Evolutionary conservation across 2,329 filamentous ascomycete species (phyloP), one percentile per base, ranked within the genome.

Genomic region (Cladophialophora chaetospira): DNA sequence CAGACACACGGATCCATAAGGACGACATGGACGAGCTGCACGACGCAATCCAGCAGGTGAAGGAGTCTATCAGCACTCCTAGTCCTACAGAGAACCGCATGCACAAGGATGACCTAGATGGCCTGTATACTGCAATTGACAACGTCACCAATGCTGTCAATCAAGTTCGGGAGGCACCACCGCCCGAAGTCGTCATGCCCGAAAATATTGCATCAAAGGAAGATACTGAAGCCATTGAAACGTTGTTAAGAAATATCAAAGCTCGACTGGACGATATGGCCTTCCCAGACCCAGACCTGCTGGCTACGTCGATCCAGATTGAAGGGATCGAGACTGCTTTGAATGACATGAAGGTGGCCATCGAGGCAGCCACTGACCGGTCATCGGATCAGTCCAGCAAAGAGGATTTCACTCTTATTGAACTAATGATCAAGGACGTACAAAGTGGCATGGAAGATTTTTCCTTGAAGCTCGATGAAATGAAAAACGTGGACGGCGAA

Each of bases 201-300:
- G 78, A 81, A 45, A 84, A 85, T 33, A 71, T 79, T 2, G 86
- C 88, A 4, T 85, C 80, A 28, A 89, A 89, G 69, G 91, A 96
- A 63, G 92, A 97, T 65, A 89, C 92, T 0, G 85, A 93, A 60
- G 91, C 91, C 9, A 92, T 97, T 57, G 93, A 97, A 72, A 95
- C 88, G 0, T 85, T 97, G 46, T 80, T 97, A 10, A 85, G 88
- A 38, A 96, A 96, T 70, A 92, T 91, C 28, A 97, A 97, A 70
- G 85, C 87, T 4, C 89, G 89, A 44, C 77, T 97, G 8, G 93
- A 97, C 57, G 91, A 96, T 57, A 82, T 96, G 47, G 83, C 72
- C 4, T 70, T 83, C 23, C 78, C 82, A 1, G 78, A 92, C 48
- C 82, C 85, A 3, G 88, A 91, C 29, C 85, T 88, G 55, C 77